Evolutionary conservation across 2,329 filamentous ascomycete genomes (phyloP), one percentile per base, ranked within the genome.

Genomic region (Colletotrichum tamarilloi): DNA sequence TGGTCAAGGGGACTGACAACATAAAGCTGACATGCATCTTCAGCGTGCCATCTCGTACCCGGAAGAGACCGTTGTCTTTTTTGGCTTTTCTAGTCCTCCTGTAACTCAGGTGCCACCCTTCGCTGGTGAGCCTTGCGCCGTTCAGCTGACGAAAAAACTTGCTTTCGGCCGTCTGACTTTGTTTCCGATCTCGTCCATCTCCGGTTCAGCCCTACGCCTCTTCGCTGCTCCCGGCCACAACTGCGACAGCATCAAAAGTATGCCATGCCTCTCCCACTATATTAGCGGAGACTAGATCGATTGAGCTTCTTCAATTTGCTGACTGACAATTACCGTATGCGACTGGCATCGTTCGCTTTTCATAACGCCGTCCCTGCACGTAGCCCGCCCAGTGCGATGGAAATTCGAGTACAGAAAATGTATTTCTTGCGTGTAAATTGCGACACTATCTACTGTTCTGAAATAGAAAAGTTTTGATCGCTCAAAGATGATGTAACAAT

Each of bases 171-270:
- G 53, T 30, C 53, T 49, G 42, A 16, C 4, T 38, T 30, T 38
- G 42, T 26, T 16, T n/a, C 24, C 49, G 35, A 24, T 32, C 28
- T 22, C 32, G 22, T n/a, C 42, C 58, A 46, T 69, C 59, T 60
- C 46, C 53, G 65, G 63, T 60, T 38, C 66, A 72, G 70, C 66
- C 70, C 70, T 69, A 69, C 58, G 58, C 49, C 66, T 49, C 59
- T 52, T 38, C 5, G 7, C 35, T 49, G 64, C 35, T 11, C n/a
- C 60, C 28, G 63, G 59, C 28, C 52, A 46, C 42, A 14, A 6
- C 58, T 35, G 46, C 12, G 11, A 5, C 22, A 52, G 42, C 38
- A 24, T 59, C 26, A 19, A 26, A 12, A 46, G 30, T 58, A 64
- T 67, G 8, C 42, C 19, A 49, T 57, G 70, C 66, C 66, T 32